phyloP scores from a whole-genome alignment of 345 rosid species.

The Gossypium longicalyx region DNA sequence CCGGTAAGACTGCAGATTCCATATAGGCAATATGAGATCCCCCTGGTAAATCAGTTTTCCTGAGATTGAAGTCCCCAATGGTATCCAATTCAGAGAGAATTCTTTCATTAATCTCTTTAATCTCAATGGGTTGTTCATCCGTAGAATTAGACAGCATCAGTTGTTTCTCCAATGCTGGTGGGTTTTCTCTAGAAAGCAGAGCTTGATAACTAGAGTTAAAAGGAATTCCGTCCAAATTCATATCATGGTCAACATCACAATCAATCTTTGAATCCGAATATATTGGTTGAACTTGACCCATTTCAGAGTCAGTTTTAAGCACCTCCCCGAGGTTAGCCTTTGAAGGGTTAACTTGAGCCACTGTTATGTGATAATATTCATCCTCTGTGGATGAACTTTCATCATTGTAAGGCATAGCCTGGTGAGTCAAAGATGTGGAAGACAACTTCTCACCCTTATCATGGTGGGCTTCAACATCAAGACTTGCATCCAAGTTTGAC shows the following conservation, averaged over 20 bases:
- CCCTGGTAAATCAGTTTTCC: conserved; percentile 38
- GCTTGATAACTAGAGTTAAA: not conserved
- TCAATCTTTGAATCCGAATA: conserved; percentile 26
- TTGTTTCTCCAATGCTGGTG: not conserved
- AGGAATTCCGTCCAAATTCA: conserved; percentile 36
- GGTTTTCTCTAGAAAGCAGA: conserved; percentile 1
- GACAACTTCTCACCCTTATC: not conserved
- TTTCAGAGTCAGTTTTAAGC: conserved; percentile 31
- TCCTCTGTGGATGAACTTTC: not conserved
- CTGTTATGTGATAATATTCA: not conserved
- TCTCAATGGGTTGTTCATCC: conserved; percentile 13
- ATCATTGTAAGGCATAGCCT: conserved; percentile 14
- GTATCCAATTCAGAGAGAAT: conserved; percentile 70
- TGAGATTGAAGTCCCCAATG: conserved; percentile 65
- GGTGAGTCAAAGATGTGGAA: conserved; percentile 14
- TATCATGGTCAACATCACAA: conserved; percentile 26
- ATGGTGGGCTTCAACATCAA: conserved; percentile 18
- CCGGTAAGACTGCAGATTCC: conserved; percentile 27
- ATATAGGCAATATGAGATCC: conserved; percentile 8
- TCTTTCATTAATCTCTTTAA: conserved; percentile 75
- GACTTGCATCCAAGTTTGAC: conserved; percentile 30
- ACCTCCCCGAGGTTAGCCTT: conserved; percentile 38
- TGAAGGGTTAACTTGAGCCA: conserved; percentile 24
- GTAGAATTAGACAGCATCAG: not conserved
- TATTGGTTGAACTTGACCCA: conserved; percentile 31